Conservation (phyloP, 306 rosid genomes). For the Cyclanthera cordifolia region DNA sequence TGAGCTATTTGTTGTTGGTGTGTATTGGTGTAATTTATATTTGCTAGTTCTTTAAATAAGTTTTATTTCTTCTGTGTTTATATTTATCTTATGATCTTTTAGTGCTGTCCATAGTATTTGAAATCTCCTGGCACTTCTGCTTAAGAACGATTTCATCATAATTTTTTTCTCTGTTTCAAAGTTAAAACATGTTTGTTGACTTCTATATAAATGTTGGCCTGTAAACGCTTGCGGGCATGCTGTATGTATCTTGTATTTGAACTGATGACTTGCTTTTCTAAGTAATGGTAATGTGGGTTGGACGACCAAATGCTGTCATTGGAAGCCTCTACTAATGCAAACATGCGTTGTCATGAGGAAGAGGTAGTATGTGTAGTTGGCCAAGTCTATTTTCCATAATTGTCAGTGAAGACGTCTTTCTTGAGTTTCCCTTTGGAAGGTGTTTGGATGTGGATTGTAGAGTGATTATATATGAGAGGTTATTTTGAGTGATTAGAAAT, state of each 20-base stretch:
- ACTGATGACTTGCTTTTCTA: not conserved
- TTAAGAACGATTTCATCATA: not conserved
- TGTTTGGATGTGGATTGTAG: no score
- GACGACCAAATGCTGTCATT: not conserved
- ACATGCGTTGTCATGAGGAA: not conserved
- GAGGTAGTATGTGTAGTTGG: not conserved
- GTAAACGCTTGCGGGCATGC: not conserved
- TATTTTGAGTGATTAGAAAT: no score
- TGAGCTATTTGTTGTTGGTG: slow-evolving; percentile 12
- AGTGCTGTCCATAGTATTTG: not conserved
- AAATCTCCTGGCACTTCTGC: not conserved
- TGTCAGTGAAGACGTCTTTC: not conserved
- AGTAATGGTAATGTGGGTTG: not conserved
- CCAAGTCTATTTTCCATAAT: not conserved
- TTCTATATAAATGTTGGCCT: not conserved
- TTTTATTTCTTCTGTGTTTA: not conserved
- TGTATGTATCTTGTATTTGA: not conserved
- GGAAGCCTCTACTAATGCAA: not conserved
- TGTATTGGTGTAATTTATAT: not conserved
- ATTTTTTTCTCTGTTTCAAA: not conserved
- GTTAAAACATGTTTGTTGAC: not conserved
- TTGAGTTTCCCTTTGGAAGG: not conserved
- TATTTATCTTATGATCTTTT: not conserved
- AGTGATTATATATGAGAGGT: no score
- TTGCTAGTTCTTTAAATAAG: not conserved